phyloP scores from a whole-genome alignment of 805 yeast species.

The Candida saitoana region DNA sequence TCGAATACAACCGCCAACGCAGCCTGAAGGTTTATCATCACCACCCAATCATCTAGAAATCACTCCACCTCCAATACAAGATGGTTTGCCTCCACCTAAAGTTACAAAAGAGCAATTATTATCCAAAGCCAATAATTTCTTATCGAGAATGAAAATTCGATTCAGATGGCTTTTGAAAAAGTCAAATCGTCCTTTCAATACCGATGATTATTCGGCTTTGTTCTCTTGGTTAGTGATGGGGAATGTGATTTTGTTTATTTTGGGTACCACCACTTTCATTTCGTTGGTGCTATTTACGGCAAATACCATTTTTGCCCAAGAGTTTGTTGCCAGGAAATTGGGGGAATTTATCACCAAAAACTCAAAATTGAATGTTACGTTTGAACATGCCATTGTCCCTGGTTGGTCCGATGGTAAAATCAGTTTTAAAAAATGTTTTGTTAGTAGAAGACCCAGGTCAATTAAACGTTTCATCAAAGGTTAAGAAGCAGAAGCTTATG shows the following conservation, averaged over 20 bases:
- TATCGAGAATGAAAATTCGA: conserved; percentile 29
- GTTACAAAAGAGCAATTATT: conserved; percentile 23
- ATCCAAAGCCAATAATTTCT: conserved; percentile 24
- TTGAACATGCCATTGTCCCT: conserved; percentile 92
- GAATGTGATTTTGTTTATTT: conserved; percentile 68
- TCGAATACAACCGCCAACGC: background rate
- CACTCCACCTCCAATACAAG: background rate
- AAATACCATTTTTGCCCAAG: conserved; percentile 87
- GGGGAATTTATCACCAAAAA: conserved; percentile 84
- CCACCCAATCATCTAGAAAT: conserved; percentile 1
- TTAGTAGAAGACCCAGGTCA: conserved; percentile 74
- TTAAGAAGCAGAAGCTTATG: conserved; percentile 67
- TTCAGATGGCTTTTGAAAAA: conserved; percentile 72
- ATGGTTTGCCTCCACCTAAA: background rate
- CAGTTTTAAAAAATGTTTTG: conserved; percentile 77
- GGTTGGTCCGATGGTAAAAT: conserved; percentile 89
- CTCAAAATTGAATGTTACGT: conserved; percentile 76
- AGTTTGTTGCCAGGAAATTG: conserved; percentile 71
- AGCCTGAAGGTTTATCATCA: background rate
- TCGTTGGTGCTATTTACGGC: conserved; percentile 72
- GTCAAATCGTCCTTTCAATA: conserved; percentile 78
- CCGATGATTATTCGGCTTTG: conserved; percentile 89
- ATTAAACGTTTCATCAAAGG: conserved; percentile 59
- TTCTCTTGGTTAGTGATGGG: conserved; percentile 91
- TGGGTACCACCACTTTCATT: conserved; percentile 91